These are phyloP conservation scores for Tetrapisispora fleetii DNA, from an alignment of 805 yeast species.

Conservation along the genomic window DNA sequence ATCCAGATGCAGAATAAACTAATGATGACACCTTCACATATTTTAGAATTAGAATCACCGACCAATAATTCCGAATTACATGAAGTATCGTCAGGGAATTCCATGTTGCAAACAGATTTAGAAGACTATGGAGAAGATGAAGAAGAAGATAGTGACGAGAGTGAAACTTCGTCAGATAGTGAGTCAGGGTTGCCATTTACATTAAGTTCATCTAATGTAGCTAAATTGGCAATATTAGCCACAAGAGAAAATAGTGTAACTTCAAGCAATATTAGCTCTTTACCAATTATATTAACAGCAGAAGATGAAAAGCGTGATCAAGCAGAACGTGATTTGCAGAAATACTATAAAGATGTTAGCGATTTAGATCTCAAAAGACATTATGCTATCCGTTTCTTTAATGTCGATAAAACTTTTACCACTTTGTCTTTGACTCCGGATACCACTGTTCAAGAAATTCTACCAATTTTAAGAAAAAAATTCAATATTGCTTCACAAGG, in stretches of 20 bases:
- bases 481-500: constrained; percentile 61
- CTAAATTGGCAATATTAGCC: neutral
- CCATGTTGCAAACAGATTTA: neutral
- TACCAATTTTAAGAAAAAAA: constrained; percentile 64
- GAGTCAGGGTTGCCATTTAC: neutral
- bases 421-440: constrained; percentile 73
- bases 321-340: constrained; percentile 31
- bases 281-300: neutral
- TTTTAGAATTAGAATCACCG: neutral
- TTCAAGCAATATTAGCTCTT: neutral
- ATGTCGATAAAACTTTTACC: constrained; percentile 73
- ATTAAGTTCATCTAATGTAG: constrained; percentile 1
- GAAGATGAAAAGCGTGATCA: constrained; percentile 28
- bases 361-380: constrained; percentile 26
- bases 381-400: constrained; percentile 57
- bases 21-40: constrained; percentile 5
- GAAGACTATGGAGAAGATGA: neutral
- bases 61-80: neutral
- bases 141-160: neutral
- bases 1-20: constrained; percentile 2
- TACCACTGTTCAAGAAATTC: constrained; percentile 65
- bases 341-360: constrained; percentile 29
- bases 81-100: neutral
- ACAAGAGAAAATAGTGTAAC: constrained; percentile 2
- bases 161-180: neutral